Evolutionary conservation across 1,284 basidiomycete genomes (phyloP), one percentile per base, ranked within the genome.

Genomic region (Fomitopsis palustris): DNA sequence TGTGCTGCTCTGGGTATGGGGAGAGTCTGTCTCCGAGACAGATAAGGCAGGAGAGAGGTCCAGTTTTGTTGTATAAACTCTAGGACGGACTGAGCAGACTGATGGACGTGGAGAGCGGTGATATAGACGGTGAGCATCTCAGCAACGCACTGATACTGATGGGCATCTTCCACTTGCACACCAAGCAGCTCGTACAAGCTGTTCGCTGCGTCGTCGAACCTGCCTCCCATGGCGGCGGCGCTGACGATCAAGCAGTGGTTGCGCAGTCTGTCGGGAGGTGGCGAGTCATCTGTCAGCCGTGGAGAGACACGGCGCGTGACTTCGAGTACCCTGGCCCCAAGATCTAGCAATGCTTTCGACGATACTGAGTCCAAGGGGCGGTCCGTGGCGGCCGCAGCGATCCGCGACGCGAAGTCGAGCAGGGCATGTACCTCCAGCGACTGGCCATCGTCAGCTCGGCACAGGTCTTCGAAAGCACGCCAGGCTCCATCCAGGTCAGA

Each of bases 51-150:
- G n/a, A 83, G 60, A 56, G 64, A 65, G 0, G 62, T 54, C 81
- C 78, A 83, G 39, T 84, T 73, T 31, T 70, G 61, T 51, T 77
- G 64, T 43, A 86, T 62, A 42, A 80, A 74, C 41, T 81, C 76
- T 31, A 87, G 66, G 23, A 77, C 77, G 14, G 70, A 70, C n/a
- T 67, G 38, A 17, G 75, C 64, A 58, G 73, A 71, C 42, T 74
- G 71, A 45, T 71, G 70, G 21, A 75, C 68, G 14, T 78, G 76
- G n/a, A 72, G 67, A 27, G 49, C 31, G 4, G 31, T 52, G 49
- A 81, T 56, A 39, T 86, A 66, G 49, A 74, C 70, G 38, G 76
- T 72, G 62, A 79, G 81, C 33, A 74, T 74, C 61, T 63, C 65
- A 23, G 78, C 61, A 25, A 76, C 65, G 29, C 29, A 16, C 25